Evolutionary conservation across 805 yeast genomes (phyloP).

Genomic region (Candida sithepensis): DNA sequence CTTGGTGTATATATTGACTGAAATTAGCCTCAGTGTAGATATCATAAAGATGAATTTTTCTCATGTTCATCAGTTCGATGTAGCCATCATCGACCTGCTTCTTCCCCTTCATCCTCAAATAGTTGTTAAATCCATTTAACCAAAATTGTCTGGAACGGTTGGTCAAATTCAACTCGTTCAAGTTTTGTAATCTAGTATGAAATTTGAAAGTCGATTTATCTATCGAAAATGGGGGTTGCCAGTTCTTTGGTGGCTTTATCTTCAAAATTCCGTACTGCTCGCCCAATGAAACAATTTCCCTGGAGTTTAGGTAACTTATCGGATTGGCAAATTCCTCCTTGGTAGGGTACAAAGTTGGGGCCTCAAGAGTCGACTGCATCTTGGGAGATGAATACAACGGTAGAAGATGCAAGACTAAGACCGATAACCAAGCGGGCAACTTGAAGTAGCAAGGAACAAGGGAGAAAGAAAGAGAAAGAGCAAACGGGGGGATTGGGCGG

Average conservation of each 20-base stretch:
- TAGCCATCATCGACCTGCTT: constrained; percentile 14
- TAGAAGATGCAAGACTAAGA: not conserved
- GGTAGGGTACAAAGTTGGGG: constrained; percentile 47
- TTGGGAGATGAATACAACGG: too few relatives aligned
- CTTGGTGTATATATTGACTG: constrained; percentile 3
- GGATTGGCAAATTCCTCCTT: constrained; percentile 46
- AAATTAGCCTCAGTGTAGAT: constrained; percentile 17
- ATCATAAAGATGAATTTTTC: constrained; percentile 30
- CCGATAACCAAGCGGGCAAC: too few relatives aligned
- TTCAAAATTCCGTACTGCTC: constrained; percentile 48
- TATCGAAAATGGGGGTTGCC: constrained; percentile 56
- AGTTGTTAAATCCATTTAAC: constrained; percentile 57
- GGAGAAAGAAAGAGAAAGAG: not conserved
- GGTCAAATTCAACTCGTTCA: constrained; percentile 59
- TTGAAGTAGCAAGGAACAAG: not conserved
- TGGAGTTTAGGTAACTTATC: constrained; percentile 42
- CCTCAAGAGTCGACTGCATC: constrained; percentile 27
- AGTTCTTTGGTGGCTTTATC: constrained; percentile 47
- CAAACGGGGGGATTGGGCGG: not conserved
- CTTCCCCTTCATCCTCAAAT: constrained; percentile 41
- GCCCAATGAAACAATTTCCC: constrained; percentile 40
- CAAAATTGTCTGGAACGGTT: constrained; percentile 64
- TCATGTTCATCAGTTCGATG: constrained; percentile 17
- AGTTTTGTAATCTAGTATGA: constrained; percentile 63
- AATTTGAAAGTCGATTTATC: constrained; percentile 53